Base-by-base conservation (phyloP, 1,139 yeast genomes). In the Meyerozyma elateridarum region DNA sequence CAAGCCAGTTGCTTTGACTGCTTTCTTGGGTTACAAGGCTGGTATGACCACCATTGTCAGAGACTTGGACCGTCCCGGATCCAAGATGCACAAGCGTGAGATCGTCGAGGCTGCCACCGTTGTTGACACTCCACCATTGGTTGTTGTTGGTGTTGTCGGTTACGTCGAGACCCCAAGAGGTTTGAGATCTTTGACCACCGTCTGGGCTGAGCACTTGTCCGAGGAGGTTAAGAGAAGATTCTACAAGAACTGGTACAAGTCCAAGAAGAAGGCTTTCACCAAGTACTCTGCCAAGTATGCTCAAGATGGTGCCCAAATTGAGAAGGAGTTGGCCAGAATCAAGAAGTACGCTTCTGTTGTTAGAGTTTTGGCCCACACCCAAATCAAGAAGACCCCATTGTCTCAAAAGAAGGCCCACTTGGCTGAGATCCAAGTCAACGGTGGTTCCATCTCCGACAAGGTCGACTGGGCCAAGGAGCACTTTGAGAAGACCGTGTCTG, bases 201-300 rank as follows among this genome's bases (percentile, higher is more conserved):
- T 91, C 67, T 91, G 98, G 98, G 97, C 98, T 61, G 98, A 91
- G 80, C 98, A 91, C 77, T 82, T 91, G 69, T 85, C 95, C 59
- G 98, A 91, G 69, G 98, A 91, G 75, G 80, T 91, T 72, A 91
- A 84, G 85, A 87, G 98, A 83, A 87, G 97, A 79, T 91, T 91
- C 95, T 91, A 91, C 96, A 91, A 89, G 87, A 91, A 89, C 96
- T 91, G 98, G 98, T 91, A 84, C 95, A 89, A 88, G 82, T 84
- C 96, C 56, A 91, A 91, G 93, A 91, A 91, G 95, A 89, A 89
- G 93, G 98, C 98, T 62, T 91, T 91, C 93, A 85, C 97, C 85
- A 88, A 91, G 78, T 91, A 91, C 88, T 84, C 97, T 70, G 85
- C 93, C 72, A 89, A 91, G 81, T 89, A 89, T 83, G 87, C 97